A percentile compares a stretch with the other conserved stretches of the same genome.
phyloP scores from a whole-genome alignment of 2,329 filamentous ascomycete species.

The Sporothrix mexicana region DNA sequence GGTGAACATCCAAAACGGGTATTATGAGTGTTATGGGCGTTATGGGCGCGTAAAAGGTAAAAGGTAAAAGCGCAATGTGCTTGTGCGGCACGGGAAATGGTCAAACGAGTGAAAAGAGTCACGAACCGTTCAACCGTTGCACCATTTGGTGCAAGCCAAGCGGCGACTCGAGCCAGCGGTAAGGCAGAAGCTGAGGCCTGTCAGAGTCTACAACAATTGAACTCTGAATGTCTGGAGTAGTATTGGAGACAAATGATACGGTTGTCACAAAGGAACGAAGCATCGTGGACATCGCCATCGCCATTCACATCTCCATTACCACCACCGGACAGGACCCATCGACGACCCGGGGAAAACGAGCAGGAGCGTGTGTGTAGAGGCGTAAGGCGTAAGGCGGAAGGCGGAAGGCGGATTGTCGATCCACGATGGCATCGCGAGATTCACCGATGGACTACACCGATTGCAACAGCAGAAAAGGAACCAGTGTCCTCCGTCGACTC shows the following conservation, averaged over 20 bases:
- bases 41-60: no score
- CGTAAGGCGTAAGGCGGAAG: background rate
- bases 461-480: background rate
- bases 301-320: background rate
- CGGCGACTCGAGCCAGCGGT: background rate
- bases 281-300: background rate
- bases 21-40: background rate
- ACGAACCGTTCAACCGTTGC: background rate
- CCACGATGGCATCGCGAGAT: constrained; percentile 14
- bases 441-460: constrained; percentile 1
- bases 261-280: no score
- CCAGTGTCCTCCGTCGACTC: background rate
- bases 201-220: background rate
- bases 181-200: background rate
- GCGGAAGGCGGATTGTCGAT: constrained; percentile 3
- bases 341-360: background rate
- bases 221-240: no score
- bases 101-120: background rate
- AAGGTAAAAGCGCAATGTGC: background rate
- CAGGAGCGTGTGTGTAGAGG: background rate
- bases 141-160: background rate
- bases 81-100: constrained; percentile 1
- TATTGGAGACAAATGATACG: no score
- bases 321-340: background rate
- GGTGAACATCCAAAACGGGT: background rate